Evolutionary conservation across 148 eudicot species (phyloP), one percentile per base, ranked within the genome.

Genomic region (Tetragonia tetragonoides): DNA sequence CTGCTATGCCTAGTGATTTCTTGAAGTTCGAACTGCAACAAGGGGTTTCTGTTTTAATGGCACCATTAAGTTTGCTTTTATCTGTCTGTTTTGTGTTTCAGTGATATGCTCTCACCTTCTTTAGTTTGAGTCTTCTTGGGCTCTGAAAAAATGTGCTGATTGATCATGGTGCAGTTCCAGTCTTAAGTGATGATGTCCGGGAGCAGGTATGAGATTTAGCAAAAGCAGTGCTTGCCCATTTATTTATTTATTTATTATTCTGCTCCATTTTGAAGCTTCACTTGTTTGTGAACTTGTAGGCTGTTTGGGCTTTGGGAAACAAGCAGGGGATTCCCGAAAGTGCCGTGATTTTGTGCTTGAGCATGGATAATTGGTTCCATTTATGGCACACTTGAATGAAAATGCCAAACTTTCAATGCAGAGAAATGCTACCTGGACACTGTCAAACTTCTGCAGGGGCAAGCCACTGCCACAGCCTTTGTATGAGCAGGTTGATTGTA

Each of bases 231-330:
- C 23, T 17, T 59, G 62, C 62, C 62, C 34, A 28, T 28, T 28
- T 59, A 3, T 59, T 18, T 59, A 3, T 59, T 18, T 17, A 59
- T 59, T 17, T 17, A 10, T 59, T 21, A 17, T 20, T 59, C 5
- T 5, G 21, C 62, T 59, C 20, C 12, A 5, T 17, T 11, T 7
- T 5, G 7, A 15, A 21, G 21, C 23, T 18, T 17, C 23, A 5
- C 62, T 59, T 59, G 62, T 59, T 20, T 59, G 62, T 17, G 62
- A 53, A 53, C 66, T 4, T 69, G 53, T 66, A 87, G 86, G 89
- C 86, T 75, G 87, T 87, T 17, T 88, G 89, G 91, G 91, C 89
- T 4, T 73, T 86, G 74, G 89, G 91, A n/a, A 88, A 88, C 79
- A 74, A 42, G 91, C 91, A 73, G 89, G 89, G 63, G 89, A 88